Percentiles rank a stretch among this genome's conserved stretches.
Evolutionary conservation across 768 basidiomycete species (phyloP).

Genomic region (Boletus rubropictus): DNA sequence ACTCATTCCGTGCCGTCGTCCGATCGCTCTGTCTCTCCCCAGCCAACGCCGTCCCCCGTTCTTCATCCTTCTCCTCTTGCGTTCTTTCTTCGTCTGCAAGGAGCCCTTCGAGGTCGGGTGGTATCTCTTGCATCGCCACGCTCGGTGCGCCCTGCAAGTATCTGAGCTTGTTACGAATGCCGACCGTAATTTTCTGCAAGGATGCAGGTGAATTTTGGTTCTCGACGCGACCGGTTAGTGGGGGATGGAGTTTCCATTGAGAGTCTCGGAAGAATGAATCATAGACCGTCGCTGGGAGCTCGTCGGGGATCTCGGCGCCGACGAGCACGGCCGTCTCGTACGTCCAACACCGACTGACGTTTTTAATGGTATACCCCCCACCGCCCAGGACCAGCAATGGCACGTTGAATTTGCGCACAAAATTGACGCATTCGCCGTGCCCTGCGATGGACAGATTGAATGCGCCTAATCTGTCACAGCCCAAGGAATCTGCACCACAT

Average conservation of each 20-base stretch:
- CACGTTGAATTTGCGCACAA: slow-evolving; percentile 87
- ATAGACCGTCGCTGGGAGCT: slow-evolving; percentile 84
- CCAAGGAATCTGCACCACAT: slow-evolving; percentile 94
- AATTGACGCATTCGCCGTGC: slow-evolving; percentile 97
- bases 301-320: slow-evolving; percentile 75
- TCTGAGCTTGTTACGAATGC: slow-evolving; percentile 79
- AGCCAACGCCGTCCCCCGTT: slow-evolving; percentile 48
- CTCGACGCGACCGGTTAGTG: slow-evolving; percentile 84
- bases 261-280: slow-evolving; percentile 90
- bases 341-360: slow-evolving; percentile 98
- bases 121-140: slow-evolving; percentile 93
- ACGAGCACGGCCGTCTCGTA: slow-evolving; percentile 95
- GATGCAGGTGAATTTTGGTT: slow-evolving; percentile 84
- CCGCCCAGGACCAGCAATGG: slow-evolving; percentile 91
- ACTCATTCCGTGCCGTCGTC: slow-evolving; percentile 57
- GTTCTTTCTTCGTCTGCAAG: slow-evolving; percentile 67
- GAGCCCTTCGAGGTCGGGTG: slow-evolving; percentile 80
- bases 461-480: slow-evolving; percentile 89
- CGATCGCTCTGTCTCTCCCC: slow-evolving; percentile 51
- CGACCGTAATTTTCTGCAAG: slow-evolving; percentile 82
- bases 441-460: slow-evolving; percentile 98
- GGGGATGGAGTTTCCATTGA: slow-evolving; percentile 89
- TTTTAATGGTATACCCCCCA: slow-evolving; percentile 95
- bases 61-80: slow-evolving; percentile 66
- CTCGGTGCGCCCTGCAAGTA: slow-evolving; percentile 96